phyloP scores from a whole-genome alignment of 2,329 filamentous ascomycete species.

The Mycosphaerella sp. region DNA sequence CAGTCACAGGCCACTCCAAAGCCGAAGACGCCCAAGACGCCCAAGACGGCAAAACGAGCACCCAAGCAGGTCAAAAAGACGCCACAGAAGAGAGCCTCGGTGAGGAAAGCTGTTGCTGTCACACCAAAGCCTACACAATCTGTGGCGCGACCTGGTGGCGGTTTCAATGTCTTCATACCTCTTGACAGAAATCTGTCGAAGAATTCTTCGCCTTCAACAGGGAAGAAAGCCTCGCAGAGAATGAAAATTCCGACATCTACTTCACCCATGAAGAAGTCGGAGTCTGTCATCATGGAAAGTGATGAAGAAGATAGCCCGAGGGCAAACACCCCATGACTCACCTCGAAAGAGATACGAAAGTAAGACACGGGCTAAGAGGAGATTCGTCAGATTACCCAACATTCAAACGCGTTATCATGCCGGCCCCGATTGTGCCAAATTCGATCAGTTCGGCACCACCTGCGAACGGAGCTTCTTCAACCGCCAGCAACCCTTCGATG shows the following conservation, averaged over 20 bases:
- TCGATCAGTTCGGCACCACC: not conserved
- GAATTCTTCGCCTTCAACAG: constrained; percentile 12
- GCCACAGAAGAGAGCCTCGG: not conserved
- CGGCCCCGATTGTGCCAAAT: not conserved
- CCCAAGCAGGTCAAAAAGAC: constrained; percentile 7
- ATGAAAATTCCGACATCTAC: constrained; percentile 17
- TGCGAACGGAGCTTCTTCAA: not conserved
- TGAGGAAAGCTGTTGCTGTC: not conserved
- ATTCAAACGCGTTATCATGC: constrained; percentile 20
- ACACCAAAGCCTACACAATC: not conserved
- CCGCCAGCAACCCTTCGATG: not conserved
- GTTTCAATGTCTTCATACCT: not conserved
- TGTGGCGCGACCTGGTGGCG: constrained; percentile 4
- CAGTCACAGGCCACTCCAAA: constrained; percentile 1
- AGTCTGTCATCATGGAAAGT: constrained; percentile 7
- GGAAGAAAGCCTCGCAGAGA: constrained; percentile 7
- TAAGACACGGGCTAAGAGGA: constrained; percentile 4
- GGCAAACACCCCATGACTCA: not conserved
- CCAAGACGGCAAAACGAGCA: constrained; percentile 6
- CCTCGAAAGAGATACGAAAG: not conserved
- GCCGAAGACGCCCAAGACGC: constrained; percentile 8
- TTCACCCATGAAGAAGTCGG: constrained; percentile 19
- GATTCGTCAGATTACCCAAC: constrained; percentile 10
- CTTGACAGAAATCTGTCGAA: not conserved
- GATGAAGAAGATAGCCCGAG: constrained; percentile 4